Conservation (phyloP, 2,329 filamentous ascomycete species). For the Monilinia aucupariae region DNA sequence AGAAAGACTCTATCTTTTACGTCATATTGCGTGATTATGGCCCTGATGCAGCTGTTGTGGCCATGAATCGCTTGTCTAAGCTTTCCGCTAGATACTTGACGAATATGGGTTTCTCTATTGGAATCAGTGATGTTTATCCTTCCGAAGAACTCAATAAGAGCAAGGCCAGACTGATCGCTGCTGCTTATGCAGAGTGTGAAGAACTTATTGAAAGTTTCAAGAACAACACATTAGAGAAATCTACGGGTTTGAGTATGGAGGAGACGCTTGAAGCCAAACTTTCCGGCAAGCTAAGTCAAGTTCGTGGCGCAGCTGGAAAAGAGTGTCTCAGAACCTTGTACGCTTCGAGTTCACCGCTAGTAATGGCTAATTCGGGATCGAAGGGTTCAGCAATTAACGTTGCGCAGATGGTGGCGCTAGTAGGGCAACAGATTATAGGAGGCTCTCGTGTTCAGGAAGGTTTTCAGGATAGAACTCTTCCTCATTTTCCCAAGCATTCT, state of each 20-base stretch:
- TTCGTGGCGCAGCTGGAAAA: constrained; percentile 84
- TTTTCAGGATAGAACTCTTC: constrained; percentile 90
- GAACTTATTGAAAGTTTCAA: constrained; percentile 78
- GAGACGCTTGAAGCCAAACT: constrained; percentile 86
- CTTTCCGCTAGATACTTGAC: constrained; percentile 83
- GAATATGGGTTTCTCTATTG: constrained; percentile 92
- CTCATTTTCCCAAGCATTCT: constrained; percentile 91
- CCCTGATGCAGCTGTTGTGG: constrained; percentile 76
- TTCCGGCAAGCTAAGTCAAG: constrained; percentile 84
- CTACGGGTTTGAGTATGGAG: constrained; percentile 84
- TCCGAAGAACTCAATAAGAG: constrained; percentile 62
- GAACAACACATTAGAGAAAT: constrained; percentile 73
- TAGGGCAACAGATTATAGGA: constrained; percentile 96
- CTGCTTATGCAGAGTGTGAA: constrained; percentile 76
- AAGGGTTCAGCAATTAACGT: constrained; percentile 98
- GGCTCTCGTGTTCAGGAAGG: constrained; percentile 89
- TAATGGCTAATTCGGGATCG: constrained; percentile 96
- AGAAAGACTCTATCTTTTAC: constrained; percentile 97
- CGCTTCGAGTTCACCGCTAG: constrained; percentile 83
- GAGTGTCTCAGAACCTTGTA: constrained; percentile 88
- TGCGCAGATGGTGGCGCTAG: constrained; percentile 95
- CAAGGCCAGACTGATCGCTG: constrained; percentile 71
- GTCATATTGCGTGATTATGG: constrained; percentile 94
- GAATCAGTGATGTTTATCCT: constrained; percentile 90
- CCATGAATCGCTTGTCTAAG: constrained; percentile 91